Conservation (phyloP, 202 grass and related monocot genomes). For the Musa balbisiana region DNA sequence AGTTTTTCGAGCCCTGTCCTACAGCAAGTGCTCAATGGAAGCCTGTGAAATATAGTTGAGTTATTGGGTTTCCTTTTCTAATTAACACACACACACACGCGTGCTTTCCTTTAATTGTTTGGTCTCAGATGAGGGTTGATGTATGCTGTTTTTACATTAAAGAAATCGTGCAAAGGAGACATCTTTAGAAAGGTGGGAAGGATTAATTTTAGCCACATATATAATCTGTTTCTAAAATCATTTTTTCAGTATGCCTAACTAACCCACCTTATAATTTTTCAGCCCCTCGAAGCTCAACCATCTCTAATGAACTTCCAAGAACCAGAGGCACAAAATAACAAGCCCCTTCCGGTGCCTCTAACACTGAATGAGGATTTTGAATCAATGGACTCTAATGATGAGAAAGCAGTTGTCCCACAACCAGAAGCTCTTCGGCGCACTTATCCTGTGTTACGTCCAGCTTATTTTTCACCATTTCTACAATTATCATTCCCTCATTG, state of each 20-base stretch:
- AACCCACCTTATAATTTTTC: background rate
- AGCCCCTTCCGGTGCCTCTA: background rate
- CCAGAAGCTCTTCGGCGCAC: background rate
- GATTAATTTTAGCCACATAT: no score
- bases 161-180: no score
- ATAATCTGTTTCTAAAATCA: background rate
- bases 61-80: background rate
- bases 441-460: background rate
- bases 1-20: background rate
- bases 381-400: slow-evolving; percentile 3
- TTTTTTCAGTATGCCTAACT: background rate
- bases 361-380: background rate
- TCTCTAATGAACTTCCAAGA: background rate
- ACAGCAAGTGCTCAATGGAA: background rate
- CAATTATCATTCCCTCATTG: background rate
- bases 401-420: background rate
- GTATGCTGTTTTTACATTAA: no score
- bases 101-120: background rate
- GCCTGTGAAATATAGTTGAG: background rate
- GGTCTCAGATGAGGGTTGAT: no score
- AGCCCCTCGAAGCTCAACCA: background rate
- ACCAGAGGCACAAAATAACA: background rate
- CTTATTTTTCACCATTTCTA: slow-evolving; percentile 3
- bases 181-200: no score
- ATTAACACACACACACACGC: no score